Percentiles rank a stretch among this genome's conserved stretches.
These are phyloP conservation scores for Candida boleticola DNA, from an alignment of 805 yeast genomes.

Conservation along the genomic window DNA sequence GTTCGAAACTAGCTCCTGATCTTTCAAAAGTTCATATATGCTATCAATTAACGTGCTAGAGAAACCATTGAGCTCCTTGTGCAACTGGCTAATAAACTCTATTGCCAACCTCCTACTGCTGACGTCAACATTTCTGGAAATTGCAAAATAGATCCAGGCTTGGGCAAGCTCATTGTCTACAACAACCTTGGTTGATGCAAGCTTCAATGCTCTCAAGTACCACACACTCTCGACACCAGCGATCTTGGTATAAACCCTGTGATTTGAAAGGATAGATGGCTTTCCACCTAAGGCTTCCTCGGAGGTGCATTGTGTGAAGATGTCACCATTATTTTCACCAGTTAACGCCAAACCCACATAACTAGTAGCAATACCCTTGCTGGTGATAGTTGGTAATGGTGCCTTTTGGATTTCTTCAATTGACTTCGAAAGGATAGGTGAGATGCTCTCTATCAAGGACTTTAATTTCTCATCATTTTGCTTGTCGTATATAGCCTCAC, in stretches of 20 bases:
- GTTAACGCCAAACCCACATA: slow-evolving; percentile 41
- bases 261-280: slow-evolving; percentile 47
- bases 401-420: slow-evolving; percentile 44
- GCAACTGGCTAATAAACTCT: slow-evolving; percentile 24
- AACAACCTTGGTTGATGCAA: slow-evolving; percentile 15
- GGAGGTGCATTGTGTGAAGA: background rate
- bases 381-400: slow-evolving; percentile 52
- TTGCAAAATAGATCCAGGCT: slow-evolving; percentile 33
- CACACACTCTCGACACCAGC: slow-evolving; percentile 48
- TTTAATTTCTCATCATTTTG: slow-evolving; percentile 12
- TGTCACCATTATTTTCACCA: background rate
- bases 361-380: slow-evolving; percentile 52
- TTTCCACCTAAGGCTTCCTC: slow-evolving; percentile 32
- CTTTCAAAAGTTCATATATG: background rate
- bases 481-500: slow-evolving; percentile 22
- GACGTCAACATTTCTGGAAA: slow-evolving; percentile 37
- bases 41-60: background rate
- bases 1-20: slow-evolving; percentile 12
- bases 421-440: slow-evolving; percentile 23
- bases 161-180: slow-evolving; percentile 10
- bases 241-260: slow-evolving; percentile 52
- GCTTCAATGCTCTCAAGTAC: slow-evolving; percentile 47
- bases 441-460: slow-evolving; percentile 18
- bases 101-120: slow-evolving; percentile 21
- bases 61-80: background rate